phyloP scores from a whole-genome alignment of 495 filamentous ascomycete genomes.

The Penicillium canariense region DNA sequence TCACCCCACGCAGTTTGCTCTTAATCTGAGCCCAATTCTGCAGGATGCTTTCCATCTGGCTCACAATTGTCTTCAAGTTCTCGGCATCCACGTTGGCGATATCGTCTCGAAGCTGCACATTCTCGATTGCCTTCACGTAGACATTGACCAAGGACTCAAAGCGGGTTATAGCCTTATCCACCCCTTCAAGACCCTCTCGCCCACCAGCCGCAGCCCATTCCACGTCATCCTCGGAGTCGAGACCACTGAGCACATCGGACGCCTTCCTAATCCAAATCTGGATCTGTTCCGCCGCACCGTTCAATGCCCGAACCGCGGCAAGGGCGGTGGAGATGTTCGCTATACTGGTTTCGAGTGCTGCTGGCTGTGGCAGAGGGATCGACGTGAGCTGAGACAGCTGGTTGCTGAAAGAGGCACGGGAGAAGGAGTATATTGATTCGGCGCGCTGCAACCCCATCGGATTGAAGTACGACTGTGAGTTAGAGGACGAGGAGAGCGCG shows the following conservation, averaged over 20 bases:
- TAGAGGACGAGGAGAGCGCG: slow-evolving; percentile 41
- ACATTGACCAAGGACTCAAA: slow-evolving; percentile 87
- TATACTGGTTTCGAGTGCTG: slow-evolving; percentile 74
- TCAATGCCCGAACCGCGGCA: slow-evolving; percentile 71
- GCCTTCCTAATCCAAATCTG: slow-evolving; percentile 89
- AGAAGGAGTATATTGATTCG: slow-evolving; percentile 84
- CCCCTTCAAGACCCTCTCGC: slow-evolving; percentile 81
- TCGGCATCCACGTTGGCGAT: slow-evolving; percentile 65
- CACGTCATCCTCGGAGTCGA: slow-evolving; percentile 93
- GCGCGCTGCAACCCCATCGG: slow-evolving; percentile 52
- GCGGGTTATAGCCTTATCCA: slow-evolving; percentile 78
- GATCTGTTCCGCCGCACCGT: slow-evolving; percentile 84
- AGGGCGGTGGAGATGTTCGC: slow-evolving; percentile 77
- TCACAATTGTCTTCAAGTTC: slow-evolving; percentile 67
- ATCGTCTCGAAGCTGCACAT: slow-evolving; percentile 77
- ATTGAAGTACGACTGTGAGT: slow-evolving; percentile 53
- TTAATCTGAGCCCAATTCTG: slow-evolving; percentile 82
- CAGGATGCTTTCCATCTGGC: slow-evolving; percentile 83
- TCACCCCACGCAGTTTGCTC: slow-evolving; percentile 68
- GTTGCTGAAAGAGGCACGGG: slow-evolving; percentile 82
- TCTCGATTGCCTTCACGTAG: slow-evolving; percentile 87
- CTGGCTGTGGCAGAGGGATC: slow-evolving; percentile 79
- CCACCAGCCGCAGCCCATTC: slow-evolving; percentile 96
- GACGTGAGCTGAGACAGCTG: slow-evolving; percentile 87
- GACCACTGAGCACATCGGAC: slow-evolving; percentile 74